Base-by-base conservation (phyloP, 495 filamentous ascomycete species). In the Penicillium diatomitis region DNA sequence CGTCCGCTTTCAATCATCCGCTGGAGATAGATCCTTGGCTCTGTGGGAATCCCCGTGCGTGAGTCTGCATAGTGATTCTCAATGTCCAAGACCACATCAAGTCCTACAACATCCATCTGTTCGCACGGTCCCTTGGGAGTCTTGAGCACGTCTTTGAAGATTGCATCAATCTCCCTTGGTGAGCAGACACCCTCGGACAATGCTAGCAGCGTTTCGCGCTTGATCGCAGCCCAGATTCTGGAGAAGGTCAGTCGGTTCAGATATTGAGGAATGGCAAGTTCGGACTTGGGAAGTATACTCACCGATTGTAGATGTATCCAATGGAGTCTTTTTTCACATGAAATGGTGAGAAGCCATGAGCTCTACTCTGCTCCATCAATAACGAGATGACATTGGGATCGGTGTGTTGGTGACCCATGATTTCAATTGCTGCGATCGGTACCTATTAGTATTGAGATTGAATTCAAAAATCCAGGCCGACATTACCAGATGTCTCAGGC, bases 141-240 rank as follows among this genome's bases (percentile, higher is more conserved):
- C 43, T 67, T 63, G 4, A 69, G 34, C 7, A 69, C 61, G 37
- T 60, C 58, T 41, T 68, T 69, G 51, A 63, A 71, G n/a, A 69
- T 68, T 0, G 54, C 55, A 46, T 71, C 66, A 7, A 71, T 60
- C 43, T 71, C 68, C 11, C 58, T 12, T 2, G 63, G 65, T 0
- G 57, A 59, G 9, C 57, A 58, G 29, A 71, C 55, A 2, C 68
- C 68, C 38, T 67, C 63, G 0, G 57, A 54, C 6, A 66, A 47
- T 4, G 61, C 52, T 10, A 62, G 51, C 1, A 71, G 61, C 0
- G 66, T 54, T 52, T 69, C 66, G 8, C 65, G 63, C 45, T 71
- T 69, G 40, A 69, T 71, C 11, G 68, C 68, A 10, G 68, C 66
- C 68, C 68, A 71, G 40, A 71, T 68, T 28, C 67, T 69, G 40